Evolutionary conservation across 2,329 filamentous ascomycete genomes (phyloP), one percentile per base, ranked within the genome.

Genomic region (Orbilia quercus): DNA sequence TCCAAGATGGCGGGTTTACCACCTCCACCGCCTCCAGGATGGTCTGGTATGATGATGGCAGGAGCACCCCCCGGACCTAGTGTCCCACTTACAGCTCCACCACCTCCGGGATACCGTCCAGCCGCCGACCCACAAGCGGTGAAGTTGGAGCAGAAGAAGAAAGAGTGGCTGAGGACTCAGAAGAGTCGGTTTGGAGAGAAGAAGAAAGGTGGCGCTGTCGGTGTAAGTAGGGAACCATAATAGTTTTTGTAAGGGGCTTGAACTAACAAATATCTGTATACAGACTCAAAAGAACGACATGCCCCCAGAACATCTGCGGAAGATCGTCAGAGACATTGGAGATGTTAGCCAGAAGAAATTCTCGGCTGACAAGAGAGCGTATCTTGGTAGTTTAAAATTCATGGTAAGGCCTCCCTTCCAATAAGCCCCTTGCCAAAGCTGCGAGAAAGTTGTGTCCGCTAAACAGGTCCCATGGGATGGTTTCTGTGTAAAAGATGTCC

Each of bases 281-380:
- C 40, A 74, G 82, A 96, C 93, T 5, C 94, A 98, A 80, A 99
- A 99, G 85, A 92, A 92, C 7, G 95, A 99, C 79, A 96, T 99
- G 91, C 96, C 95, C 0, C 94, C 95, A 0, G 95, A 98, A 84
- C 95, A 99, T 86, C 80, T 99, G 80, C 91, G 96, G 77, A 99
- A 99, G 84, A 97, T 98, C 76, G 94, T 99, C 71, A 92, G 91
- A 81, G 95, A 99, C 81, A 99, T 99, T 80, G 96, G 96, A 77
- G 95, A 99, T 84, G 94, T 99, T 55, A 98, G 94, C 60, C 96
- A 99, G 82, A 98, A 97, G 84, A 98, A 97, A 82, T 99, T 97
- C 84, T 97, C 92, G 77, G 96, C 90, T 79, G 95, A 99, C 84
- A 99, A 99, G 85, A 88, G 95, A 77, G 97, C 93, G 82, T 99